phyloP scores from a whole-genome alignment of 106 monocot species.

The Gastrodia elata region DNA sequence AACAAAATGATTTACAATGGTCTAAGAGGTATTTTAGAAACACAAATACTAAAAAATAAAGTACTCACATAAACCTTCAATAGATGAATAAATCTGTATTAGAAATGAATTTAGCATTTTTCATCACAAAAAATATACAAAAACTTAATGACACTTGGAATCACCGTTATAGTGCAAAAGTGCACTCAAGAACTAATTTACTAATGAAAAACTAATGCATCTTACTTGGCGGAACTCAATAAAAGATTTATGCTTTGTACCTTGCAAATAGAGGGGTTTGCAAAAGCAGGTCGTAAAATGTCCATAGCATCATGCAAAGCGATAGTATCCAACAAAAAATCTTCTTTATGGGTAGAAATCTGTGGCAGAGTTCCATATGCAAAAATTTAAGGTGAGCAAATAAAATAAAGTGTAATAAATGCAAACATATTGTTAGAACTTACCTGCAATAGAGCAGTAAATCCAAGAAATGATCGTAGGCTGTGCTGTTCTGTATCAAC shows the following conservation, averaged over 20 bases:
- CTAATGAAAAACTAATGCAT: background rate
- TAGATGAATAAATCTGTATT: background rate
- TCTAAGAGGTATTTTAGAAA: background rate
- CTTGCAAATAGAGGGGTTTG: slow-evolving; percentile 83
- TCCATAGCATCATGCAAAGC: slow-evolving; percentile 81
- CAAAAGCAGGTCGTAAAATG: slow-evolving; percentile 63
- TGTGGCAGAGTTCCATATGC: slow-evolving; percentile 9
- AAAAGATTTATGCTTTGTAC: slow-evolving; percentile 16
- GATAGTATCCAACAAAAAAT: slow-evolving; percentile 88
- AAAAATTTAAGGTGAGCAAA: background rate
- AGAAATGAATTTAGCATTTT: background rate
- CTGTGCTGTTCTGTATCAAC: slow-evolving; percentile 97
- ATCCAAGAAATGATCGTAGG: slow-evolving; percentile 81
- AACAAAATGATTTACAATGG: background rate
- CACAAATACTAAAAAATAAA: too few species aligned
- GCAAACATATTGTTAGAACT: background rate
- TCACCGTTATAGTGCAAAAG: background rate
- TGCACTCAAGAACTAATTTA: background rate
- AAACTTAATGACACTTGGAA: background rate
- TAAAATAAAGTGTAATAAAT: background rate
- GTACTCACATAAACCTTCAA: background rate
- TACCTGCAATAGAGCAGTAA: slow-evolving; percentile 91
- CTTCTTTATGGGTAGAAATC: slow-evolving; percentile 81
- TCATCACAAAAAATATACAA: background rate
- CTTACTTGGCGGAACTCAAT: background rate